phyloP scores from a whole-genome alignment of 75 land plant species.

The Pinus taeda region DNA sequence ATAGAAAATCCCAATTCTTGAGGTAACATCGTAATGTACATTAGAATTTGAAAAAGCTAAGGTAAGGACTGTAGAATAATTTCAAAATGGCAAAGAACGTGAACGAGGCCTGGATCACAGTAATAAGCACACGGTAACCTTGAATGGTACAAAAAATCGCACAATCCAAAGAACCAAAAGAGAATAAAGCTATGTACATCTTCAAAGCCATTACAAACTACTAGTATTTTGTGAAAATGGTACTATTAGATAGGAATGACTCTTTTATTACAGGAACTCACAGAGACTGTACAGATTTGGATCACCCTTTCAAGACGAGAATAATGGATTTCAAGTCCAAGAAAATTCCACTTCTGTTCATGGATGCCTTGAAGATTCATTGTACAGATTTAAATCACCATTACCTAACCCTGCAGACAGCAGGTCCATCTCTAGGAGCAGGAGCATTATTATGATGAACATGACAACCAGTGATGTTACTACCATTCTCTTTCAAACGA shows the following conservation, averaged over 20 bases:
- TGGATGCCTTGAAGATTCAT: conserved; percentile 6
- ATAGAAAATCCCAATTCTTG: no score
- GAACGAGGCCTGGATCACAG: neutral
- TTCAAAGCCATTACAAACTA: conserved; percentile 3
- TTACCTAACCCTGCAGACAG: conserved; percentile 11
- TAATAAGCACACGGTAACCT: neutral
- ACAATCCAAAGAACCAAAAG: neutral
- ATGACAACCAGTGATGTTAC: neutral
- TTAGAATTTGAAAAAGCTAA: neutral
- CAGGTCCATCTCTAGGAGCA: conserved; percentile 6
- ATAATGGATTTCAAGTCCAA: neutral
- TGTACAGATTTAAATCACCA: neutral
- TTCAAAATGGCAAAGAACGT: neutral
- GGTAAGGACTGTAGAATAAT: neutral
- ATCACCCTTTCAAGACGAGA: neutral
- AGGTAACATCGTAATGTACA: neutral
- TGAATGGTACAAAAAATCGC: neutral
- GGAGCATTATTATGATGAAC: neutral
- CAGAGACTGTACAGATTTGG: neutral
- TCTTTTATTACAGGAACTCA: conserved; percentile 8
- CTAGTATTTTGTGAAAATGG: neutral
- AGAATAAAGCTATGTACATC: neutral
- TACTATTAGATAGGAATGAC: conserved; percentile 1
- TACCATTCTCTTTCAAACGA: neutral
- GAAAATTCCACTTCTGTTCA: conserved; percentile 1